Evolutionary conservation across 2,329 filamentous ascomycete species (phyloP), one percentile per base, ranked within the genome.

Genomic region (Aspergillus quadricinctus): DNA sequence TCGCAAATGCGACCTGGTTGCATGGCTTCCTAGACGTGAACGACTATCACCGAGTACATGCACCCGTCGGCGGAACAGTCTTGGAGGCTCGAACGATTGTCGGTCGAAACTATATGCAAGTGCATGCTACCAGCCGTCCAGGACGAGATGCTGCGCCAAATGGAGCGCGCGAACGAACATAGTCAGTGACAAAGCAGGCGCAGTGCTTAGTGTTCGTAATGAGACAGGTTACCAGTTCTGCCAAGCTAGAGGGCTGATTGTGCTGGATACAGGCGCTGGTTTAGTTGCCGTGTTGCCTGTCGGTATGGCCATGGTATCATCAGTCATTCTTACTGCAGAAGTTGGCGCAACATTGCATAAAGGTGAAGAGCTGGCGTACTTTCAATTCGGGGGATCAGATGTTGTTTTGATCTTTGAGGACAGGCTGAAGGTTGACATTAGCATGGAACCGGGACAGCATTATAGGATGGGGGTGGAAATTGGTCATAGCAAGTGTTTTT

Each of bases 221-320:
- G 63, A 48, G 3, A 61, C 73, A 1, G 76, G 75, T 0, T 78
- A 77, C 55, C 75, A 78, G 55, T 78, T 73, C 53, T 61, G 70
- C 11, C 75, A 77, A 56, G 69, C 71, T 1, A 61, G 76, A 4
- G 76, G 75, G 1, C 55, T 74, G 23, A 60, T 78, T 3, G 52
- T 78, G 17, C 74, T 69, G 4, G 58, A 67, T 0, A 56, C 56
- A 5, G 48, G 43, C 23, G 21, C 23, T n/a, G 75, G 76, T 2
- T 59, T 70, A 19, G 75, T 78, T 4, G 77, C 74, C 1, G 66
- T 79, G 19, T 52, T 79, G 27, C 76, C 76, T 0, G 74, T 78
- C 52, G 76, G 76, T 8, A 79, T 78, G 76, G 76, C 74, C 4
- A 69, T 74, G 29, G 72, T 79, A 0, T 78, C 76, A 1, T 77